Percentiles rank a stretch among this genome's conserved stretches.
Evolutionary conservation across 768 basidiomycete species (phyloP).

Genomic region (Filobasidium floriforme): DNA sequence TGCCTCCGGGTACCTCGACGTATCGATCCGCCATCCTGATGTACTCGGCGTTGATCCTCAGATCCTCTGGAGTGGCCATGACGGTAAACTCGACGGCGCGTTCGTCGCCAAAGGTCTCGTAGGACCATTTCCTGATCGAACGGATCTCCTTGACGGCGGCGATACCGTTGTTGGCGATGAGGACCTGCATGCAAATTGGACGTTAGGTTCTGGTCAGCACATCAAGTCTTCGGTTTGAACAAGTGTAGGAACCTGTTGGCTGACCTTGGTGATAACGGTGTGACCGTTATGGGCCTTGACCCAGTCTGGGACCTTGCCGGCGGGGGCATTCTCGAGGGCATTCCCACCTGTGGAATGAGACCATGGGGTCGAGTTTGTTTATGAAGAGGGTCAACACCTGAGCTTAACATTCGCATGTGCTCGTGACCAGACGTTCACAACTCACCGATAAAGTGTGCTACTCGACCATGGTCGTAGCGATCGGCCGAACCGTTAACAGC

Average conservation of each 20-base stretch:
- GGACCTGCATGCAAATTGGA: constrained; percentile 55
- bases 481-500: constrained; percentile 8
- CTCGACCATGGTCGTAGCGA: constrained; percentile 54
- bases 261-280: constrained; percentile 95
- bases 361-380: background rate
- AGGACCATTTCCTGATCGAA: constrained; percentile 98
- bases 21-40: constrained; percentile 99
- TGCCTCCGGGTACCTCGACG: constrained; percentile 95
- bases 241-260: constrained; percentile 26
- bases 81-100: constrained; percentile 96
- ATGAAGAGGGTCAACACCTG: background rate
- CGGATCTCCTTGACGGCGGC: constrained; percentile 99
- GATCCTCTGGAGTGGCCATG: constrained; percentile 98
- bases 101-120: constrained; percentile 96
- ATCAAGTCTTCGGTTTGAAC: background rate
- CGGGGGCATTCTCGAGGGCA: constrained; percentile 72
- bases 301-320: constrained; percentile 77
- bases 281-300: constrained; percentile 86
- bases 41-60: constrained; percentile 93
- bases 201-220: no score
- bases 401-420: no score
- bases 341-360: constrained; percentile 65
- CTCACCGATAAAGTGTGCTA: constrained; percentile 60
- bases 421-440: background rate
- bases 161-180: constrained; percentile 99